Base-by-base conservation (phyloP, 192 early-diverging fungal genomes). In the Podila verticillata region DNA sequence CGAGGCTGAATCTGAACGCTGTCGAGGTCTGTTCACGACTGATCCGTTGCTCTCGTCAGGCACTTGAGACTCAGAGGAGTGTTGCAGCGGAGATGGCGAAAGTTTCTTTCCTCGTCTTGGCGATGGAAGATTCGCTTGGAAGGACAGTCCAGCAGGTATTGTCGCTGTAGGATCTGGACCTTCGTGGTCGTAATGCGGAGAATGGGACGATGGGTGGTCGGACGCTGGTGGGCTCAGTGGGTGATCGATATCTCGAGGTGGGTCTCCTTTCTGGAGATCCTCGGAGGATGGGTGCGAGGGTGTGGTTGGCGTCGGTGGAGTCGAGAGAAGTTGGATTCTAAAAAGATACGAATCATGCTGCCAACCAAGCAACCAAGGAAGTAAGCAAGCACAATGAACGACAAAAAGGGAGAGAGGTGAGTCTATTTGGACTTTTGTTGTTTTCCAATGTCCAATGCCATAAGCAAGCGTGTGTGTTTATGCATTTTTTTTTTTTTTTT, bases 301-400 rank as follows among this genome's bases (percentile, higher is more conserved):
- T 26, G 58, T 29, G 12, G 57, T 30, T 30, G 47, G 47, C 6
- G 28, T 56, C 2, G 58, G 58, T 19, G 64, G 57, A 8, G 64
- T 74, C 15, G 72, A 57, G 39, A 74, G 64, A 6, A 66, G 59
- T n/a, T 74, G 72, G 39, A 74, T 74, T 34, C 72, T 51, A 59
- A 66, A 62, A 31, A 57, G 72, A 62, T 74, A 74, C 44, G 72
- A 74, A 48, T 74, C 72, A 36, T 74, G 65, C 65, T 66, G 44
- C 48, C 30, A 58, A 10, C 10, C n/a, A n/a, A 22, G 6, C 13
- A 24, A 30, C 13, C 24, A 57, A 61, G 35, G 15, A 32, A n/a
- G 36, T 47, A 65, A 32, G 63, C 26, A 65, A 36, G 7, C 19
- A 32, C 59, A n/a, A 9, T 32, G 29, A 60, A n/a, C 24, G 61